Evolutionary conservation across 306 rosid genomes (phyloP).

Genomic region (Parietaria judaica): DNA sequence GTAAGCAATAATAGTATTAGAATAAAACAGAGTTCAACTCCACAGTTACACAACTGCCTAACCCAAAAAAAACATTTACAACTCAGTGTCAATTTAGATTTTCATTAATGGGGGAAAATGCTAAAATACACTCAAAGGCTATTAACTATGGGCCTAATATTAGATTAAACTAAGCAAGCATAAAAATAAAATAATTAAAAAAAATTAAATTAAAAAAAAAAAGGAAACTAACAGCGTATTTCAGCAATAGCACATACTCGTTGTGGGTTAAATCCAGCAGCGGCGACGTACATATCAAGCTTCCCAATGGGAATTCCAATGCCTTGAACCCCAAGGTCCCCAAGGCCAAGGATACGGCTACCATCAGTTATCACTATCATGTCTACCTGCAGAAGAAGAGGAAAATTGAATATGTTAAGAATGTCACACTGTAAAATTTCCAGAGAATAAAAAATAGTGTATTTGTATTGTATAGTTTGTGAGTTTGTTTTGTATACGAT

Average conservation of each 20-base stretch:
- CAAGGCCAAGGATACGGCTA: conserved; percentile 98
- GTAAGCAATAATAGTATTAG: conserved; percentile 22
- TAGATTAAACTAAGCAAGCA: not conserved
- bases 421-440: not conserved
- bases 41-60: not conserved
- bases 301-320: conserved; percentile 97
- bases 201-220: no score
- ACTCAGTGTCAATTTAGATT: no score
- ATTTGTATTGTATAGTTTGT: not conserved
- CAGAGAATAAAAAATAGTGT: not conserved
- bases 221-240: no score
- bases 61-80: conserved; percentile 6
- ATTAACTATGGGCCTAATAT: not conserved
- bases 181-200: not conserved
- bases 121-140: not conserved
- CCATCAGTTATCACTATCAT: conserved; percentile 99
- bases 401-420: conserved; percentile 16
- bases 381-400: conserved; percentile 72
- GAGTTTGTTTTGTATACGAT: no score
- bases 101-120: not conserved
- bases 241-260: conserved; percentile 45
- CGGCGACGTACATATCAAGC: conserved; percentile 98
- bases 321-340: conserved; percentile 99
- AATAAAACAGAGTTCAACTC: conserved; percentile 15
- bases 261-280: conserved; percentile 96